A percentile compares a stretch with the other conserved stretches of the same genome.
These are phyloP conservation scores for Brettanomyces custersianus DNA, from an alignment of 805 yeast genomes.

Conservation along the genomic window DNA sequence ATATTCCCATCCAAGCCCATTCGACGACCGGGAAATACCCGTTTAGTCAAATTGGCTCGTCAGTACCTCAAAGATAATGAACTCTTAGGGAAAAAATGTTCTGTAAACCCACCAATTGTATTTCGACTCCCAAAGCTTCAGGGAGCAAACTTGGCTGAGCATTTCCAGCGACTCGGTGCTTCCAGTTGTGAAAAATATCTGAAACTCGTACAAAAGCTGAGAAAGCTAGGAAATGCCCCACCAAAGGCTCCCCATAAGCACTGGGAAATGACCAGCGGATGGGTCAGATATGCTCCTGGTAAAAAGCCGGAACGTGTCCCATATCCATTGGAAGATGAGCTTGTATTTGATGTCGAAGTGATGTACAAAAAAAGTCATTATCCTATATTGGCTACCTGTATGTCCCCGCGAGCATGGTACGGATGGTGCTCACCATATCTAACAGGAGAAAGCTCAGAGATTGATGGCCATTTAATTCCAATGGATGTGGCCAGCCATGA, in stretches of 20 bases:
- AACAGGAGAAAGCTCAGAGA: conserved; percentile 38
- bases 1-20: conserved; percentile 40
- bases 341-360: conserved; percentile 88
- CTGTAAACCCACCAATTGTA: conserved; percentile 46
- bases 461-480: conserved; percentile 65
- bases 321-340: conserved; percentile 59
- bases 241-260: conserved; percentile 9
- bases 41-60: conserved; percentile 45
- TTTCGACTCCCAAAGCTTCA: conserved; percentile 61
- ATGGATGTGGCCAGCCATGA: conserved; percentile 33
- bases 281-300: conserved; percentile 65
- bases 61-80: conserved; percentile 51
- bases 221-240: conserved; percentile 23
- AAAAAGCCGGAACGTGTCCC: conserved; percentile 45
- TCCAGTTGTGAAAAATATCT: conserved; percentile 53
- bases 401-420: conserved; percentile 76
- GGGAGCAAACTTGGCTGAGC: conserved; percentile 73
- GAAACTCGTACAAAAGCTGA: conserved; percentile 38
- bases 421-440: conserved; percentile 90
- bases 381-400: conserved; percentile 77
- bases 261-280: conserved; percentile 64
- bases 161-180: conserved; percentile 65
- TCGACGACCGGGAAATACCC: conserved; percentile 10
- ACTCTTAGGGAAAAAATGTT: conserved; percentile 69
- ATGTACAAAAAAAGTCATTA: conserved; percentile 66